phyloP scores from a whole-genome alignment of 352 stramenopile genomes.

The Pythium plurisporium region DNA sequence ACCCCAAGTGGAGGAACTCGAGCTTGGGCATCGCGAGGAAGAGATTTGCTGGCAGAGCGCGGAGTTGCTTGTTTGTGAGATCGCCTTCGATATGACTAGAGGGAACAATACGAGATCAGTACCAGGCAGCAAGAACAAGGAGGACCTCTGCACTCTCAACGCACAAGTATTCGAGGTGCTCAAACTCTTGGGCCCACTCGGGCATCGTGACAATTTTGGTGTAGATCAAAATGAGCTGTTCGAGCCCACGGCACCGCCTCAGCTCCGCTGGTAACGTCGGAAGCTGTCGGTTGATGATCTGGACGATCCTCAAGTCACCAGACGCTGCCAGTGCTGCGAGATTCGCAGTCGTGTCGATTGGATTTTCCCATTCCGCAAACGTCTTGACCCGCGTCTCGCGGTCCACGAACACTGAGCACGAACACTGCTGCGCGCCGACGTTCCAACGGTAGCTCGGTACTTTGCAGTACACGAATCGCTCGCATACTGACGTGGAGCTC shows the following conservation, averaged over 20 bases:
- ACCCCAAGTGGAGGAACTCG: constrained; percentile 15
- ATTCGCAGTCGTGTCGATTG: constrained; percentile 24
- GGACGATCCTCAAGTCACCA: constrained; percentile 34
- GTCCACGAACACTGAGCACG: constrained; percentile 33
- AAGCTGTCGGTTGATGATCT: constrained; percentile 41
- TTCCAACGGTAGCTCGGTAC: constrained; percentile 27
- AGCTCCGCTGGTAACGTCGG: constrained; percentile 32
- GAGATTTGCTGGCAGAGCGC: neutral
- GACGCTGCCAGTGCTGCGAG: constrained; percentile 26
- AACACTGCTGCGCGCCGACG: constrained; percentile 7
- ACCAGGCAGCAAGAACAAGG: neutral
- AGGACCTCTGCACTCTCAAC: neutral
- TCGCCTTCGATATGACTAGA: constrained; percentile 3
- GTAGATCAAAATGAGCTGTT: constrained; percentile 29
- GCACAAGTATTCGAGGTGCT: constrained; percentile 21
- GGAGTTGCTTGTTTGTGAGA: neutral
- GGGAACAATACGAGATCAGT: neutral
- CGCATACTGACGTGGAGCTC: neutral
- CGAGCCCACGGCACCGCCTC: constrained; percentile 27
- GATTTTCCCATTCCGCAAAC: constrained; percentile 34
- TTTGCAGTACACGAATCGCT: constrained; percentile 5
- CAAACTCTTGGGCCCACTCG: constrained; percentile 18
- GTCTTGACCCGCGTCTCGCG: constrained; percentile 22
- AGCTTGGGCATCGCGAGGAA: constrained; percentile 4
- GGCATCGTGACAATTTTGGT: constrained; percentile 19